Conservation (phyloP, 2,329 filamentous ascomycete species). For the Colletotrichum magnum region DNA sequence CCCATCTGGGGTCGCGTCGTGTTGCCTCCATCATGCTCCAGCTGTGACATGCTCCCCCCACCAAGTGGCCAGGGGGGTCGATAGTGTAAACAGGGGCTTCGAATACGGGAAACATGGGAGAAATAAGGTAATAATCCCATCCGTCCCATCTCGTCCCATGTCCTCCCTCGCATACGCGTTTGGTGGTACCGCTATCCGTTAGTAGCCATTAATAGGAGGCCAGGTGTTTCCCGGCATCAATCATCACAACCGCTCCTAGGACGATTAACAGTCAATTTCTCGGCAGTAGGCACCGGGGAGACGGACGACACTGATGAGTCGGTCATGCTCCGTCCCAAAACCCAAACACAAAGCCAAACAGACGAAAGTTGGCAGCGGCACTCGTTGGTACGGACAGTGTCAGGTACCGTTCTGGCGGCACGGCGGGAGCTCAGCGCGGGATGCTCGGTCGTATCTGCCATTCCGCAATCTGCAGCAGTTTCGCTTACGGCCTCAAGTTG, state of each 20-base stretch:
- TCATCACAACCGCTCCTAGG: background rate
- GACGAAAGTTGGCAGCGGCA: slow-evolving; percentile 11
- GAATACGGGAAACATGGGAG: slow-evolving; percentile 39
- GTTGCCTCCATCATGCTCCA: slow-evolving; percentile 34
- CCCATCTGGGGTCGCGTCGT: slow-evolving; percentile 31
- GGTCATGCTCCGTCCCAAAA: slow-evolving; percentile 3
- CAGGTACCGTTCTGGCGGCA: background rate
- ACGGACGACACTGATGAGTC: slow-evolving; percentile 16
- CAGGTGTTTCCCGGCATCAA: slow-evolving; percentile 4
- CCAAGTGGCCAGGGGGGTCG: slow-evolving; percentile 13
- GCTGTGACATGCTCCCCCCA: slow-evolving; percentile 35
- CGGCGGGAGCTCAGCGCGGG: slow-evolving; percentile 5
- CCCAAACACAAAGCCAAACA: slow-evolving; percentile 11
- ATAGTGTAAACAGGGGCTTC: slow-evolving; percentile 21
- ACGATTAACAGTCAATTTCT: slow-evolving; percentile 12
- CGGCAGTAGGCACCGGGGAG: background rate
- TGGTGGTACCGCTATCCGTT: background rate
- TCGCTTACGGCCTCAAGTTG: background rate
- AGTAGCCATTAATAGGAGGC: slow-evolving; percentile 26
- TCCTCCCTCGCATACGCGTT: background rate
- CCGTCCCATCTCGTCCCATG: slow-evolving; percentile 27
- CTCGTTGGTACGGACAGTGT: background rate
- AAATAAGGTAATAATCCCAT: slow-evolving; percentile 36
- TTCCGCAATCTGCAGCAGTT: background rate
- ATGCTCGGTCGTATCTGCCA: slow-evolving; percentile 7